Base-by-base conservation (phyloP, 208 protist genomes). In the Porcisia hertigi region DNA sequence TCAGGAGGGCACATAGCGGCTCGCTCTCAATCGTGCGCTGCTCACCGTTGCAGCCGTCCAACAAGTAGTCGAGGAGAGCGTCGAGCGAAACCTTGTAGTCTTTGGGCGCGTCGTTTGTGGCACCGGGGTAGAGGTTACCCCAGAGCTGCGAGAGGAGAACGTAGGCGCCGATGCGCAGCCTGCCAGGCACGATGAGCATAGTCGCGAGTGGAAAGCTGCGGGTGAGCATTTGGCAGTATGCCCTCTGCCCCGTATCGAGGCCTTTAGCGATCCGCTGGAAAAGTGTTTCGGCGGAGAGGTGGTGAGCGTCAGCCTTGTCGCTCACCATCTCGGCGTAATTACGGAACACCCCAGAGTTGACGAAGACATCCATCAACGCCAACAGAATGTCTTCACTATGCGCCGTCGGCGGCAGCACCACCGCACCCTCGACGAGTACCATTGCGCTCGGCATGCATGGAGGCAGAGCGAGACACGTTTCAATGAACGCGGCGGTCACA, bases 401-500 rank as follows among this genome's bases (percentile, higher is more conserved):
- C 52, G 69, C 78, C 45, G 70, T 60, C 25, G 81, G 81, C 34
- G 79, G 77, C 57, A 95, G 65, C 71, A 95, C 53, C n/a, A 63
- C 73, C 71, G 54, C 65, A 39, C 83, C 85, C 57, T 95, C 77
- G 45, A 92, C 76, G 23, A 78, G 72, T 30, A 92, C 74, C 84
- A 85, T 89, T 45, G 81, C 85, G 41, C 77, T 87, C 43, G 89
- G 85, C 65, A 95, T 89, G 70, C 77, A 80, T 23, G 88, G 67
- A 41, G 88, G 91, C 30, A 95, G 77, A 30, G 85, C 75, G 53
- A 87, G 60, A 63, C 88, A 90, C 7, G 86, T 80, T 60, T 92
- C 88, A 23, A 92, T 75, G 76, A 92, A 92, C 16, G 88, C 71
- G 3, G 85, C 87, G 18, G 85, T 91, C 16, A 86, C 74, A 57